These are phyloP conservation scores for Zopfia rhizophila DNA, from an alignment of 2,329 filamentous ascomycete genomes.

Conservation along the genomic window DNA sequence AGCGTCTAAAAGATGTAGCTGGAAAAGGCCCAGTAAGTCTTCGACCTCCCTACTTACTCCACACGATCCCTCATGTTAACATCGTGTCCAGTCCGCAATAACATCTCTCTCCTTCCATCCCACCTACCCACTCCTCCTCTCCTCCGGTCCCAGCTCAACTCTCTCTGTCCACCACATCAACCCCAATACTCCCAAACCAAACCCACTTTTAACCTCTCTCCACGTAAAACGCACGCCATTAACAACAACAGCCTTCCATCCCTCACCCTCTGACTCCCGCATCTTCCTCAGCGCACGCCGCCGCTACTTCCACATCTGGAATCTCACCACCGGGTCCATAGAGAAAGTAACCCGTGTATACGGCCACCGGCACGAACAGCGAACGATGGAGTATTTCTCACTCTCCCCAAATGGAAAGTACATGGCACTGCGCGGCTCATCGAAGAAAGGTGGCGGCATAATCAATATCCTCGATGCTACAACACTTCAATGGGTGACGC, in stretches of 20 bases:
- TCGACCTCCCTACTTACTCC: background rate
- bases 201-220: constrained; percentile 89
- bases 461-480: constrained; percentile 84
- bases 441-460: constrained; percentile 85
- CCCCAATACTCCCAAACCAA: constrained; percentile 78
- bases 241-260: constrained; percentile 82
- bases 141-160: constrained; percentile 85
- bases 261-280: constrained; percentile 72
- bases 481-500: constrained; percentile 87
- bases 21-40: constrained; percentile 73
- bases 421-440: constrained; percentile 83
- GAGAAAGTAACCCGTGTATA: constrained; percentile 83
- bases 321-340: constrained; percentile 81
- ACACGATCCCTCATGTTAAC: constrained; percentile 24
- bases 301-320: constrained; percentile 94
- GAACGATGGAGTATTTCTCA: constrained; percentile 89
- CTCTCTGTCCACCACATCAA: constrained; percentile 91
- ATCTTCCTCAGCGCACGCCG: constrained; percentile 90
- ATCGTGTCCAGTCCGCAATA: constrained; percentile 69
- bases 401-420: constrained; percentile 87
- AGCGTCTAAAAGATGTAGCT: constrained; percentile 86
- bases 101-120: constrained; percentile 91
- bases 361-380: constrained; percentile 82
- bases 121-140: constrained; percentile 85
- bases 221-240: constrained; percentile 88